Evolutionary conservation across 1,284 basidiomycete genomes (phyloP), one percentile per base, ranked within the genome.

Genomic region (Heterobasidion occidentale): DNA sequence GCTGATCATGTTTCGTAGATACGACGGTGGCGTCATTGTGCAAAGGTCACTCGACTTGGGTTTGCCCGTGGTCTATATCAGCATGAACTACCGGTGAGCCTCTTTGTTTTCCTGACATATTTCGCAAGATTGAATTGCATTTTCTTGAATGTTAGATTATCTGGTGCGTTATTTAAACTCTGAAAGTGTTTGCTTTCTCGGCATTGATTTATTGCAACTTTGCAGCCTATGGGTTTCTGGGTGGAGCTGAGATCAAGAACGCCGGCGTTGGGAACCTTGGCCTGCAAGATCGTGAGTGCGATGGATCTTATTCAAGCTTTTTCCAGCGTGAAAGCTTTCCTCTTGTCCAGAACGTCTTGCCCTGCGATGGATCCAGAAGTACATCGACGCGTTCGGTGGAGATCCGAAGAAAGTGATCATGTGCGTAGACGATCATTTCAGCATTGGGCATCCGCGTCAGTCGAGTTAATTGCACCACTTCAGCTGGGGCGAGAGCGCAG

Each of bases 181-280:
- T 27, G 27, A 27, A 54, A 27, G 17, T 48, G 9, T 36, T 7
- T 36, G 11, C 5, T 33, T 6, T 3, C 8, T 42, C 51, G 17
- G 36, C 7, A 8, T 12, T 4, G 7, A 44, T 11, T 19, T 47
- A 36, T 46, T 17, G 14, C 27, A 27, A 27, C 3, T 27, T n/a
- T 38, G 12, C 52, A 75, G 70, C 71, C 0, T 75, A 73, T 58
- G 80, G 80, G 0, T 82, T 82, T 62, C 61, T 81, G 49, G 75
- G 74, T 3, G 70, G 80, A 17, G 62, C 77, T 56, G 77, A 83
- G 62, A 74, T 79, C 20, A 70, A 73, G 51, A 72, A 68, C 12
- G 80, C 77, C 7, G 77, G 79, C 1, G 66, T 80, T 1, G 75
- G 77, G 1, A 84, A 84, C 61, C 64, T 81, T 1, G 83, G 83